These are phyloP conservation scores for Chlorella vulgaris DNA, from an alignment of 139 green algal genomes.

Conservation along the genomic window DNA sequence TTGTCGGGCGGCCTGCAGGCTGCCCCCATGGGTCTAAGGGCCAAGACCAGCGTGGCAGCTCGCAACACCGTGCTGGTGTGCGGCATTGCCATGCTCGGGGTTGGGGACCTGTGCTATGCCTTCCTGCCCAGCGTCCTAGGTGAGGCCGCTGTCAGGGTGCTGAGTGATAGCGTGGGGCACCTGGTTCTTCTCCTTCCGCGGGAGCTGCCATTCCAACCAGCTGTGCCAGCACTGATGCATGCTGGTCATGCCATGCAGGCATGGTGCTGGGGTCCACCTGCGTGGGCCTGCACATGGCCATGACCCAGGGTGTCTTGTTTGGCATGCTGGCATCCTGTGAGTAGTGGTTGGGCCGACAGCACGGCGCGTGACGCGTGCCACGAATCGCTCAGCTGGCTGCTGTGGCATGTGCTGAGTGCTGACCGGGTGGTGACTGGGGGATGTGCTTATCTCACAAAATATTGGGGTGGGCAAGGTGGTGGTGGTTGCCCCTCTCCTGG, in stretches of 20 bases:
- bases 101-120: constrained; percentile 62
- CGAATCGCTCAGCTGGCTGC: too few relatives aligned
- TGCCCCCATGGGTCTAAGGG: constrained; percentile 55
- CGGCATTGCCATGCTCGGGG: constrained; percentile 74
- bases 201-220: too few relatives aligned
- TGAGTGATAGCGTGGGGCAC: not conserved
- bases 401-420: not conserved
- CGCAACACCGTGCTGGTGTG: constrained; percentile 72
- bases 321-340: constrained; percentile 63
- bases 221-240: too few relatives aligned
- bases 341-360: constrained; percentile 16
- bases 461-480: not conserved
- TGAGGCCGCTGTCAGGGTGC: not conserved
- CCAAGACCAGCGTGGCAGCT: constrained; percentile 56
- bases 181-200: not conserved
- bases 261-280: constrained; percentile 70
- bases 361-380: too few relatives aligned
- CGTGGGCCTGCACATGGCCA: constrained; percentile 84
- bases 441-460: not conserved
- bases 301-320: constrained; percentile 82
- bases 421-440: not conserved
- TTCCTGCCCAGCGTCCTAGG: constrained; percentile 31
- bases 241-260: too few relatives aligned
- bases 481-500: not conserved
- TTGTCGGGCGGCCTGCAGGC: too few relatives aligned